Conservation (phyloP, 225 moss, liverwort and hornwort species). For the Sphagnum contortum region DNA sequence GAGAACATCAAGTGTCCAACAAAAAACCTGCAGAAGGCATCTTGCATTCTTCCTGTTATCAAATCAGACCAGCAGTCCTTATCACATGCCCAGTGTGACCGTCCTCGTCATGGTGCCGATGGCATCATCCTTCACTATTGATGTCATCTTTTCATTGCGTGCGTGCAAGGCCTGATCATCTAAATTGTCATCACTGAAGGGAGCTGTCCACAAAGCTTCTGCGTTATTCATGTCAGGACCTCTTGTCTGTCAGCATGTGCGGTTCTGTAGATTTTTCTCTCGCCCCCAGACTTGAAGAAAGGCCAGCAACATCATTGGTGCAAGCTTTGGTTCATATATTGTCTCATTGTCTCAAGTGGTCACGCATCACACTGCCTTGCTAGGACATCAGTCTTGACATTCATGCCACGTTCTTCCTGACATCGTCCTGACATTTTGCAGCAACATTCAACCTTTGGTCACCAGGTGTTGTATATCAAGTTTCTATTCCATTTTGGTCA, state of each 20-base stretch:
- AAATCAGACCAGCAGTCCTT: constrained; percentile 74
- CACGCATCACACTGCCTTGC: constrained; percentile 65
- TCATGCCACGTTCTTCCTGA: constrained; percentile 49
- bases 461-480: constrained; percentile 97
- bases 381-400: constrained; percentile 42
- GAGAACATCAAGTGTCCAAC: constrained; percentile 73
- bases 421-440: constrained; percentile 82
- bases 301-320: constrained; percentile 65
- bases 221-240: constrained; percentile 36
- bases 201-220: constrained; percentile 31
- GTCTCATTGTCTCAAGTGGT: constrained; percentile 74
- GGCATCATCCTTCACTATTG: constrained; percentile 22
- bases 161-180: constrained; percentile 57
- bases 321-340: constrained; percentile 80
- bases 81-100: constrained; percentile 58
- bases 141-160: constrained; percentile 25
- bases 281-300: constrained; percentile 65
- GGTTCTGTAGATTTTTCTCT: constrained; percentile 40
- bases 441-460: constrained; percentile 63
- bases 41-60: constrained; percentile 80
- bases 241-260: constrained; percentile 48
- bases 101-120: constrained; percentile 30
- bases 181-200: constrained; percentile 69
- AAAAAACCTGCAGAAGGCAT: constrained; percentile 66
- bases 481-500: constrained; percentile 35